Base-by-base conservation (phyloP, 495 filamentous ascomycete genomes). In the Penicillium ucsense region DNA sequence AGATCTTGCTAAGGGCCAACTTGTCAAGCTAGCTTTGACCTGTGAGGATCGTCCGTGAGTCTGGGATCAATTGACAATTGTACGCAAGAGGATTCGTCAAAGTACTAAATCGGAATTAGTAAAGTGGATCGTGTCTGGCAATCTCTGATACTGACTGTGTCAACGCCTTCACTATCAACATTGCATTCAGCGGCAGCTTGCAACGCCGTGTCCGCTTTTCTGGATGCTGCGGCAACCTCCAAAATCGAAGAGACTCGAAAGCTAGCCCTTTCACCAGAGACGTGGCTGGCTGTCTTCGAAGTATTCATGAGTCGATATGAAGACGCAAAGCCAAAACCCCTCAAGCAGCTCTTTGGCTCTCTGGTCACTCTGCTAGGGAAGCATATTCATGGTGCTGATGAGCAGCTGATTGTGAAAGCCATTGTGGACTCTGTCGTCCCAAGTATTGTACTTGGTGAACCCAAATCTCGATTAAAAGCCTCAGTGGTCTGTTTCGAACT, bases 251-350 rank as follows among this genome's bases (percentile, higher is more conserved):
- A 46, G 29, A 64, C 73, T 1, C 61, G 57, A 11, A 41, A 60
- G 42, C 33, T 78, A 30, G 60, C 71, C 7, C 78, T 78, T 31
- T 73, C 74, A 9, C 57, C 77, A 27, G 53, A 59, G 10, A 71
- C 73, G 7, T 86, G 82, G 65, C 54, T 72, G 8, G 66, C 70
- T 38, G 60, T 85, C 4, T 87, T 92, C 57, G 65, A 81, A 9
- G 79, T 85, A 42, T 91, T 81, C 53, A 67, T 94, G 50, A 74
- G 81, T 47, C 84, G 80, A 65, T 88, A 80, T 51, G 84, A 91
- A 52, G 78, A 81, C 52, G 77, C 84, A 34, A 83, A 83, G 48
- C 75, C 83, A 29, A 84, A 88, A 44, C 82, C 86, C 31, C 76
- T 89, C 75, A 81, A 82, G 57, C 83, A 88, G 51, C 71, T 90